Conservation (phyloP, 2,329 filamentous ascomycete species). For the Sclerotinia borealis region DNA sequence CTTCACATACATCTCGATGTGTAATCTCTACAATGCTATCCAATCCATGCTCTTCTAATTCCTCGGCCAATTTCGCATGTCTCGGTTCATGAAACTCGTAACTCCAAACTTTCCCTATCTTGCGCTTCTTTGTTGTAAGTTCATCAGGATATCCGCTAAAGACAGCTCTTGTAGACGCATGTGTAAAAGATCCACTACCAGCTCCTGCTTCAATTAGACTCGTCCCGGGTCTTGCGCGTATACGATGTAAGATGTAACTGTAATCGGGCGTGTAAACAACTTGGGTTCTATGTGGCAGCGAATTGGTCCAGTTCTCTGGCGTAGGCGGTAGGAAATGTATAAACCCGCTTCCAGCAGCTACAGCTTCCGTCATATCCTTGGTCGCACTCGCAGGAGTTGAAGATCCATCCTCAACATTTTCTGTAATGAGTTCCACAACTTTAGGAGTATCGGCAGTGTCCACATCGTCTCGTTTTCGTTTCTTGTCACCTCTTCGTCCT, state of each 20-base stretch:
- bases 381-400: constrained; percentile 20
- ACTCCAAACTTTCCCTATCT: constrained; percentile 67
- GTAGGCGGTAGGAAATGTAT: constrained; percentile 73
- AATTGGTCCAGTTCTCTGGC: constrained; percentile 76
- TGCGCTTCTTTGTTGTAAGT: constrained; percentile 34
- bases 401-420: constrained; percentile 27
- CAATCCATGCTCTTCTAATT: constrained; percentile 63
- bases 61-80: constrained; percentile 61
- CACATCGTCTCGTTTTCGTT: constrained; percentile 39
- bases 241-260: constrained; percentile 73
- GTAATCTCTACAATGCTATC: constrained; percentile 63
- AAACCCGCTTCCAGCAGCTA: constrained; percentile 61
- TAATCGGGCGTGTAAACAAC: constrained; percentile 85
- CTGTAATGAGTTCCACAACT: constrained; percentile 4
- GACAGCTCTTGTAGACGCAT: constrained; percentile 68
- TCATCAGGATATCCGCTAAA: constrained; percentile 61
- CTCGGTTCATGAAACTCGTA: constrained; percentile 76
- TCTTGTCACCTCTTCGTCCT: constrained; percentile 56
- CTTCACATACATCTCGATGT: constrained; percentile 72
- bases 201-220: constrained; percentile 74
- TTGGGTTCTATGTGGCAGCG: constrained; percentile 74
- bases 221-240: constrained; percentile 67
- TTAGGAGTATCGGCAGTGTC: constrained; percentile 23
- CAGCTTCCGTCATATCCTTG: constrained; percentile 42
- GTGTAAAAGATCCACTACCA: constrained; percentile 78